Evolutionary conservation across 2,329 filamentous ascomycete genomes (phyloP).

Genomic region (Geosmithia putterillii): DNA sequence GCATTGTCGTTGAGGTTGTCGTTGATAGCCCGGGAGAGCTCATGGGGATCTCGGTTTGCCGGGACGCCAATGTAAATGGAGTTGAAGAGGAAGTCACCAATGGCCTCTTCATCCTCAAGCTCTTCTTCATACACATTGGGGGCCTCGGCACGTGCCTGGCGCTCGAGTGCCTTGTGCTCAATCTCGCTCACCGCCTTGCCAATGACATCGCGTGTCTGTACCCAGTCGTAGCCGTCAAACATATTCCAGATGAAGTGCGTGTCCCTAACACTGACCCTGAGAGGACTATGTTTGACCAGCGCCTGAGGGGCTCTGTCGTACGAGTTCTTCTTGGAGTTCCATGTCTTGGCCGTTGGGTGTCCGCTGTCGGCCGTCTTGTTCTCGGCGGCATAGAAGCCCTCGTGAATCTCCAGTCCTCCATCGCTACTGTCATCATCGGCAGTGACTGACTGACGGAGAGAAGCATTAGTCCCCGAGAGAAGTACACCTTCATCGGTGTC

Average conservation of each 20-base stretch:
- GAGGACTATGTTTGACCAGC: conserved; percentile 53
- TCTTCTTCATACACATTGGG: conserved; percentile 50
- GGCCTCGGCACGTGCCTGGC: conserved; percentile 43
- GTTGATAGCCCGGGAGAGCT: conserved; percentile 76
- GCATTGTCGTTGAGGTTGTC: conserved; percentile 72
- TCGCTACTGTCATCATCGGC: conserved; percentile 10
- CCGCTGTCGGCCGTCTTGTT: conserved; percentile 37
- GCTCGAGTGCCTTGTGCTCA: conserved; percentile 69
- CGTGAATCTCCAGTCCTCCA: conserved; percentile 55
- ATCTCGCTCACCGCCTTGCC: conserved; percentile 80
- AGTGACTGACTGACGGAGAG: conserved; percentile 6
- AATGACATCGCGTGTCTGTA: conserved; percentile 73
- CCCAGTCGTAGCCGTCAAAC: conserved; percentile 97
- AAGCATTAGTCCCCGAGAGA: conserved; percentile 11
- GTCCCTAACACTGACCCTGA: conserved; percentile 70
- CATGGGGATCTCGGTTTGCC: conserved; percentile 70
- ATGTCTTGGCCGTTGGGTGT: conserved; percentile 55
- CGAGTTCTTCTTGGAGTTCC: conserved; percentile 66
- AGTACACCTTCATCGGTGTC: conserved; percentile 23
- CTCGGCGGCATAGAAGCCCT: conserved; percentile 57
- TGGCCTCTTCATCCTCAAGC: conserved; percentile 70
- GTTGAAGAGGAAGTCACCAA: conserved; percentile 95
- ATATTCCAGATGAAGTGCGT: conserved; percentile 96
- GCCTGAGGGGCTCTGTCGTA: conserved; percentile 55
- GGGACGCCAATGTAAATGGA: conserved; percentile 96